Base-by-base conservation (phyloP, 1,284 basidiomycete species). In the Ceratobasidium papillatum region DNA sequence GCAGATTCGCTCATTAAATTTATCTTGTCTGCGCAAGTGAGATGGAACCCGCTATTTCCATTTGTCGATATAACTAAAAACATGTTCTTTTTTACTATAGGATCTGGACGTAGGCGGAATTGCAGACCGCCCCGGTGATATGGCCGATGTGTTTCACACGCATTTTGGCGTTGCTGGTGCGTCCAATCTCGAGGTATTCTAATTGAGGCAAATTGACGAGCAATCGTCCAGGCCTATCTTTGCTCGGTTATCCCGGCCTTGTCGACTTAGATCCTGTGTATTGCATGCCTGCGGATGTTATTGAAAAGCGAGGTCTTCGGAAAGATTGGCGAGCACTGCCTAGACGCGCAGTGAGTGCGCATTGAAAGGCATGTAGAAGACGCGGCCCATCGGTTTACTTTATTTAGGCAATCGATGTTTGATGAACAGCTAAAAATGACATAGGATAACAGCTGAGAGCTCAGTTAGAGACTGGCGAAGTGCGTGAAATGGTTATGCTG, bases 101-200 rank as follows among this genome's bases (percentile, higher is more conserved):
- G 98, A 99, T 81, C 84, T 88, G 0, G 97, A 99, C 75, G 87
- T 86, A 9, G 97, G 98, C 0, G 98, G 97, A 0, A 98, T 99
- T 41, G 93, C 96, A 0, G 98, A 99, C 82, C 84, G 97, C 64
- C 95, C 95, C 0, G 96, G 94, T 0, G 92, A 99, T 81, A 92
- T 96, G 86, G 90, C 91, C 0, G 97, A 99, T 80, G 96, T 99
- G 12, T 99, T 98, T 83, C 97, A 99, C 81, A 99, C 97, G 0
- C 82, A 88, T 8, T 99, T 99, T 80, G 98, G 97, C 0, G 85
- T 98, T 2, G 96, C 96, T 73, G 95, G 95, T 93, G 75, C 74
- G 86, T 83, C 62, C 72, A 30, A 27, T 34, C 12, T 54, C 43
- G 38, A 9, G 45, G 12, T 54, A n/a, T 14, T 25, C n/a, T 34